These are phyloP conservation scores for Bjerkandera adusta DNA, from an alignment of 1,284 basidiomycete genomes.

Conservation along the genomic window DNA sequence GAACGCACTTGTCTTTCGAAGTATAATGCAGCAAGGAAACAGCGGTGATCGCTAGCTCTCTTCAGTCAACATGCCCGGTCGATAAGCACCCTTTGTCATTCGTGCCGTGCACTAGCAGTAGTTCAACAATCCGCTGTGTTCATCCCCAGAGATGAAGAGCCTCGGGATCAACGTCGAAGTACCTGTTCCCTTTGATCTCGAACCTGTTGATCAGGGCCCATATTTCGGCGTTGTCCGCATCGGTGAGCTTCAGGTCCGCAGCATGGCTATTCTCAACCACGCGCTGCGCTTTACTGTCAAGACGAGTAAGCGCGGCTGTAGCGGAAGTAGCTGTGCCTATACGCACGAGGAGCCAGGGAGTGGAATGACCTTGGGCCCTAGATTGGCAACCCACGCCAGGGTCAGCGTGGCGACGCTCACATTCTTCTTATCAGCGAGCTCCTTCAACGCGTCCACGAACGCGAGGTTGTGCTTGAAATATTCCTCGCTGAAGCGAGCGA, in stretches of 20 bases:
- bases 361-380: slow-evolving; percentile 48
- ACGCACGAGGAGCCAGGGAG: slow-evolving; percentile 54
- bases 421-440: slow-evolving; percentile 46
- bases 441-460: slow-evolving; percentile 46
- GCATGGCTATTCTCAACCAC: slow-evolving; percentile 45
- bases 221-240: slow-evolving; percentile 39
- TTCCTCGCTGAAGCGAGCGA: slow-evolving; percentile 36
- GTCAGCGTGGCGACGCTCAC: slow-evolving; percentile 56
- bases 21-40: background rate
- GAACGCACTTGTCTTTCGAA: background rate
- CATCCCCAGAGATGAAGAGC: slow-evolving; percentile 27
- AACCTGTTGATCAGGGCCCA: slow-evolving; percentile 24
- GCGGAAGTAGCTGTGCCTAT: background rate
- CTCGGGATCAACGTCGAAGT: slow-evolving; percentile 24
- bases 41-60: background rate
- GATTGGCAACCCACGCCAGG: slow-evolving; percentile 57
- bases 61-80: background rate
- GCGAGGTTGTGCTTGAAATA: slow-evolving; percentile 55
- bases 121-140: slow-evolving; percentile 4
- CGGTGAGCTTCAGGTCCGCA: slow-evolving; percentile 40
- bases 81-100: no score
- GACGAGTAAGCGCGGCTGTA: background rate
- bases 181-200: slow-evolving; percentile 31
- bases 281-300: slow-evolving; percentile 31
- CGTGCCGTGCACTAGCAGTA: background rate